Evolutionary conservation across 2,329 filamentous ascomycete genomes (phyloP), one percentile per base, ranked within the genome.

Genomic region (Monosporascus sp.): DNA sequence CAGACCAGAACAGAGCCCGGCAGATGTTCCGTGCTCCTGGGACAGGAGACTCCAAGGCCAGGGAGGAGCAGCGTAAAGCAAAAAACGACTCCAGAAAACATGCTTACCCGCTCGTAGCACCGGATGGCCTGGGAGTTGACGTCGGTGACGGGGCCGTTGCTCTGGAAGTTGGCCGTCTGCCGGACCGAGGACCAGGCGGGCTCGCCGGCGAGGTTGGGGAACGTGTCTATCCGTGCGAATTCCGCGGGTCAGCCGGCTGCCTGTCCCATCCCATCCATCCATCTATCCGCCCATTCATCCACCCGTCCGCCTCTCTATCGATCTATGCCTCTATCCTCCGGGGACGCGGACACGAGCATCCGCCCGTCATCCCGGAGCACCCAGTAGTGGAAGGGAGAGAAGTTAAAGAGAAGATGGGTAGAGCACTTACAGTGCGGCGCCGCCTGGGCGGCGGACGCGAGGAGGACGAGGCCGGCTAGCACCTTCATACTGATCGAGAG

Each of bases 101-200:
- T 34, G 31, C 31, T 34, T 14, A 34, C 31, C 9, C 53, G 58
- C 62, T 76, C 64, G 64, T 72, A 76, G 66, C 73, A 76, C 16
- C 72, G 72, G 66, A 76, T 75, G 41, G 68, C 66, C 0, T 66
- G 48, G 24, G 69, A 72, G 20, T 56, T 68, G 24, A 76, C 73
- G 52, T 74, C 71, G 2, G 66, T 69, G 8, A 76, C 72, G 22
- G 73, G 73, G 11, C 66, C 66, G 59, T 75, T 74, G 52, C 64
- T 69, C 60, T 75, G 73, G 58, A 70, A 74, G 66, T 77, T 76
- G 51, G 72, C 70, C 37, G 74, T 76, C 60, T 71, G 67, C 44
- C 74, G 71, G 46, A 76, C 67, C 7, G 63, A 66, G 5, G 62
- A 61, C 66, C 66, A 69, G 34, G 61, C 63, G 17, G 61, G 31